Evolutionary conservation across 2,329 filamentous ascomycete genomes (phyloP).

Genomic region (Fusarium sp.): DNA sequence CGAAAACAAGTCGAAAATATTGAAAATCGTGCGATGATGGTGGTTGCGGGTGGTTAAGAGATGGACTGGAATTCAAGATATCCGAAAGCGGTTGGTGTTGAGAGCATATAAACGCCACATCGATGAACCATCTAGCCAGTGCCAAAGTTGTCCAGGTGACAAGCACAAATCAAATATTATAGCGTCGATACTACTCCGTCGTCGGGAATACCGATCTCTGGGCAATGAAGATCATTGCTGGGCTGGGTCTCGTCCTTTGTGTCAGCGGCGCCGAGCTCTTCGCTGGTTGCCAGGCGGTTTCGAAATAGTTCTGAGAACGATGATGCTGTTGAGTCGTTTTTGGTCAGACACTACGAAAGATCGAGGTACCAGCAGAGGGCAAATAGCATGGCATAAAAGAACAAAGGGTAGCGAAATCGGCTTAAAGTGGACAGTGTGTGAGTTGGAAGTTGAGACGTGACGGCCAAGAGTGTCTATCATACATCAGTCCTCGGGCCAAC

Average conservation of each 20-base stretch:
- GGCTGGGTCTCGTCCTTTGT: conserved; percentile 29
- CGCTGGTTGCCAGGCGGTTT: conserved; percentile 28
- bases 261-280: conserved; percentile 34
- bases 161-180: conserved; percentile 26
- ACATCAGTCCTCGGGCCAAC: conserved; percentile 11
- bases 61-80: conserved; percentile 39
- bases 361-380: not conserved
- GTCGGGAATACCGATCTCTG: conserved; percentile 37
- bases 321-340: not conserved
- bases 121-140: conserved; percentile 16
- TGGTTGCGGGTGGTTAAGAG: conserved; percentile 34
- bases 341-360: not conserved
- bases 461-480: conserved; percentile 12
- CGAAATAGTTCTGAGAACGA: conserved; percentile 11
- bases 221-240: conserved; percentile 29
- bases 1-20: conserved; percentile 10
- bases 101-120: conserved; percentile 37
- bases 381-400: not conserved
- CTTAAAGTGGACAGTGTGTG: not conserved
- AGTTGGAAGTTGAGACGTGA: conserved; percentile 13
- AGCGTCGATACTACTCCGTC: conserved; percentile 14
- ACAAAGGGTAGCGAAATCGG: not conserved
- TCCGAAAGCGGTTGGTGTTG: conserved; percentile 40
- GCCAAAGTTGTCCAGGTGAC: conserved; percentile 39
- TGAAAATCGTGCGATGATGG: conserved; percentile 9